A percentile compares a stretch with the other conserved stretches of the same genome.
These are phyloP conservation scores for Coemansia sp. DNA, from an alignment of 192 early-diverging fungal genomes.

Conservation along the genomic window DNA sequence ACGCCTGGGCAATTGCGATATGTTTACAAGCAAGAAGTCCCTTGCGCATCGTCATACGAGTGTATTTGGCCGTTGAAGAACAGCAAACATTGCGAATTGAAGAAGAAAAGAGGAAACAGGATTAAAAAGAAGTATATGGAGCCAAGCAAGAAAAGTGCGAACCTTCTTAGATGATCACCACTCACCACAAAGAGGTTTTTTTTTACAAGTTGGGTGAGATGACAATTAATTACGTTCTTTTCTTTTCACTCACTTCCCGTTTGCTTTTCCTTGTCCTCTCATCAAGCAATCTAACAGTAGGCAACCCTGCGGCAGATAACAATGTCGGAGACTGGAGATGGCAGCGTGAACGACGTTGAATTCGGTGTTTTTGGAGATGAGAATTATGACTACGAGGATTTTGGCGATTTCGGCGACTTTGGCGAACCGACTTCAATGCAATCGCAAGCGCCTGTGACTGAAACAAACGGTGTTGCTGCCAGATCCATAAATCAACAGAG, in stretches of 20 bases:
- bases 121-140: too few relatives aligned
- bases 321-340: neutral
- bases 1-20: too few relatives aligned
- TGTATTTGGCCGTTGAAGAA: too few relatives aligned
- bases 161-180: too few relatives aligned
- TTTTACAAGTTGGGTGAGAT: too few relatives aligned
- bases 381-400: constrained; percentile 9
- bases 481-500: neutral
- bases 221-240: neutral
- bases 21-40: too few relatives aligned
- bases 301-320: neutral
- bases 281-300: neutral
- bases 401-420: constrained; percentile 35
- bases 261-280: neutral
- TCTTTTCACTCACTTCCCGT: neutral
- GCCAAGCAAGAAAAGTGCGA: too few relatives aligned
- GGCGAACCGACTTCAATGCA: neutral
- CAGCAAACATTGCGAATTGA: too few relatives aligned
- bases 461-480: neutral
- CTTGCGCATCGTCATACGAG: too few relatives aligned
- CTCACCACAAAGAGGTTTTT: too few relatives aligned
- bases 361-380: constrained; percentile 26
- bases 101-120: too few relatives aligned
- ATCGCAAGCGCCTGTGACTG: neutral
- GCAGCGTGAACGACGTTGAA: constrained; percentile 11